Percentiles rank a stretch among this genome's conserved stretches.
These are phyloP conservation scores for Diaporthe citriasiana DNA, from an alignment of 2,329 filamentous ascomycete genomes.

Conservation along the genomic window DNA sequence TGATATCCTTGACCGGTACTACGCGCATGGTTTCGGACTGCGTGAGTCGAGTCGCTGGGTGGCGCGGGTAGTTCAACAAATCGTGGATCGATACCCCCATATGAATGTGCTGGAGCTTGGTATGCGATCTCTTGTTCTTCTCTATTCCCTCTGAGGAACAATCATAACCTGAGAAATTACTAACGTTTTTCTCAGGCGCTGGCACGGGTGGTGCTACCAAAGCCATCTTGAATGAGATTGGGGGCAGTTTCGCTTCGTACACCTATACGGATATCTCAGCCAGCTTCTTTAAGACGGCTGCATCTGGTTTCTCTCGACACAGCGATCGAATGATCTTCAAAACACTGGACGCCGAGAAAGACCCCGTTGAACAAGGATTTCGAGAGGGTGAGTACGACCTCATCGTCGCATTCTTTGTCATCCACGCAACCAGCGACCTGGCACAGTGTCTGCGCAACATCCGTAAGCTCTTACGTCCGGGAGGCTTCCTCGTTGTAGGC, in stretches of 20 bases:
- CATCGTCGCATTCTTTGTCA: conserved; percentile 50
- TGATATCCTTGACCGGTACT: conserved; percentile 13
- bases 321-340: background rate
- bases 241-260: conserved; percentile 53
- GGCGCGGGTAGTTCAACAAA: conserved; percentile 16
- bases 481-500: conserved; percentile 28
- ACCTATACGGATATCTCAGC: conserved; percentile 59
- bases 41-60: conserved; percentile 32
- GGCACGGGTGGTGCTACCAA: conserved; percentile 58
- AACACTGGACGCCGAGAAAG: conserved; percentile 48
- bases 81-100: conserved; percentile 36
- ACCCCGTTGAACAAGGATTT: conserved; percentile 50
- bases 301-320: background rate
- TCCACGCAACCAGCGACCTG: conserved; percentile 48
- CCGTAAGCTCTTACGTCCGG: conserved; percentile 51
- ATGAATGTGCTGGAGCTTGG: conserved; percentile 52
- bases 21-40: conserved; percentile 27
- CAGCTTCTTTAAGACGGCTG: conserved; percentile 53
- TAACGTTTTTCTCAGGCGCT: conserved; percentile 43
- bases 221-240: conserved; percentile 50
- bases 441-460: conserved; percentile 46
- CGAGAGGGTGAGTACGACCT: conserved; percentile 48
- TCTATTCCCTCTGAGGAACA: background rate
- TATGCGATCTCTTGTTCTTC: background rate
- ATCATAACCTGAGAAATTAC: background rate